Evolutionary conservation across 371 early-diverging fungal genomes (phyloP).

Genomic region (Apophysomyces variabilis): DNA sequence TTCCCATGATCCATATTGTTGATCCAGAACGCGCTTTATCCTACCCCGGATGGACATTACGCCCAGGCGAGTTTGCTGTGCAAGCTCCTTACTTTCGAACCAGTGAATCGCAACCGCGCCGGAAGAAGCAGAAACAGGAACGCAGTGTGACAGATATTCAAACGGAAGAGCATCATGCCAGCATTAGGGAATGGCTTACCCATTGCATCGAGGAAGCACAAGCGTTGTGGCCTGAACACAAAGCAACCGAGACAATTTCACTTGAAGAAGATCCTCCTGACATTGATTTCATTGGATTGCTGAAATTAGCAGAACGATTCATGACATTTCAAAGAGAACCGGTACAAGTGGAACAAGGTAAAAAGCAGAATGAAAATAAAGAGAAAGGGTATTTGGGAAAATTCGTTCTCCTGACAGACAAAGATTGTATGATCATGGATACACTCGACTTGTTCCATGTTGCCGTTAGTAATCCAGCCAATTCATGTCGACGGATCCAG

Average conservation of each 20-base stretch:
- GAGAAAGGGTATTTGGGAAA: too few relatives aligned
- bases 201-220: constrained; percentile 12
- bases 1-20: constrained; percentile 16
- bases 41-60: constrained; percentile 18
- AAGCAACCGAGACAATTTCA: neutral
- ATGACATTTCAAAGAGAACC: constrained; percentile 3
- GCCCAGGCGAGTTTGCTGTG: constrained; percentile 37
- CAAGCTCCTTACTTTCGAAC: constrained; percentile 38
- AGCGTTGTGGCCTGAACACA: neutral
- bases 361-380: neutral
- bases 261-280: constrained; percentile 14
- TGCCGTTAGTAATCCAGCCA: constrained; percentile 20
- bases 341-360: neutral
- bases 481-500: constrained; percentile 17
- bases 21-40: constrained; percentile 30
- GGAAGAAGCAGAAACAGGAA: constrained; percentile 25
- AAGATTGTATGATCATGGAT: constrained; percentile 24
- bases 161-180: constrained; percentile 31
- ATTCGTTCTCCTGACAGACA: too few relatives aligned
- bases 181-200: constrained; percentile 15
- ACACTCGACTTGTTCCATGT: constrained; percentile 38
- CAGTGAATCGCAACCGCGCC: constrained; percentile 10
- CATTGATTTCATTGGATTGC: constrained; percentile 38
- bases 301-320: constrained; percentile 26
- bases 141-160: constrained; percentile 29